phyloP scores from a whole-genome alignment of 352 stramenopile species.

The Globisporangium lucens region DNA sequence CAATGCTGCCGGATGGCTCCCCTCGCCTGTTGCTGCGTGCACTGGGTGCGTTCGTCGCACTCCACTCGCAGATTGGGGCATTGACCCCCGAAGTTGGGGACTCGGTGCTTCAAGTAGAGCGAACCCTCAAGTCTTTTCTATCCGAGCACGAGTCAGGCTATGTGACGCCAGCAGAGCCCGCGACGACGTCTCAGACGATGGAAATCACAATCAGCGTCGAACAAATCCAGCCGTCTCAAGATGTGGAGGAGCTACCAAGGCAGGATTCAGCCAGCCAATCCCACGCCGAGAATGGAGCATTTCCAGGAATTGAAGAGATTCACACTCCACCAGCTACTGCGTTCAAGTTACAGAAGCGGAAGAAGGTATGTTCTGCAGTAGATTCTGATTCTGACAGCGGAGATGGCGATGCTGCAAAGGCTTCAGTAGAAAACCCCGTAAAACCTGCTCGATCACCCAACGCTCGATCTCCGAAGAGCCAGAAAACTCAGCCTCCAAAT shows the following conservation, averaged over 20 bases:
- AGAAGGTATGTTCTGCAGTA: slow-evolving; percentile 42
- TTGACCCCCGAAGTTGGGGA: slow-evolving; percentile 61
- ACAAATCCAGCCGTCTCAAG: not conserved
- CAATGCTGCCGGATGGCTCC: slow-evolving; percentile 39
- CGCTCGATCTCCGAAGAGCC: slow-evolving; percentile 1
- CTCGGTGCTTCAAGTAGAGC: slow-evolving; percentile 68
- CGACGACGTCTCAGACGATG: not conserved
- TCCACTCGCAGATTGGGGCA: slow-evolving; percentile 74
- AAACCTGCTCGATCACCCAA: not conserved
- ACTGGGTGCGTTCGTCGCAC: slow-evolving; percentile 59
- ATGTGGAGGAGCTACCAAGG: not conserved
- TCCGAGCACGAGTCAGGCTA: slow-evolving; percentile 3
- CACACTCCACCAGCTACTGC: slow-evolving; percentile 21
- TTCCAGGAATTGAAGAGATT: not conserved
- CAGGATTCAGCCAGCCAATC: not conserved
- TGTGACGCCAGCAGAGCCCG: not conserved
- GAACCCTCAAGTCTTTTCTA: slow-evolving; percentile 43
- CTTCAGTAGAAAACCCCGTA: not conserved
- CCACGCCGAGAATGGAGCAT: slow-evolving; percentile 1
- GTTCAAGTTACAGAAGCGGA: slow-evolving; percentile 27
- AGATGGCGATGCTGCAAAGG: not conserved
- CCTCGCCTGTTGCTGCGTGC: slow-evolving; percentile 48
- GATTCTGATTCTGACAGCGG: slow-evolving; percentile 39
- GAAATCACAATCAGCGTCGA: not conserved
- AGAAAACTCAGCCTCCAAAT: not conserved